Base-by-base conservation (phyloP, 495 filamentous ascomycete genomes). In the Collariella sp. region DNA sequence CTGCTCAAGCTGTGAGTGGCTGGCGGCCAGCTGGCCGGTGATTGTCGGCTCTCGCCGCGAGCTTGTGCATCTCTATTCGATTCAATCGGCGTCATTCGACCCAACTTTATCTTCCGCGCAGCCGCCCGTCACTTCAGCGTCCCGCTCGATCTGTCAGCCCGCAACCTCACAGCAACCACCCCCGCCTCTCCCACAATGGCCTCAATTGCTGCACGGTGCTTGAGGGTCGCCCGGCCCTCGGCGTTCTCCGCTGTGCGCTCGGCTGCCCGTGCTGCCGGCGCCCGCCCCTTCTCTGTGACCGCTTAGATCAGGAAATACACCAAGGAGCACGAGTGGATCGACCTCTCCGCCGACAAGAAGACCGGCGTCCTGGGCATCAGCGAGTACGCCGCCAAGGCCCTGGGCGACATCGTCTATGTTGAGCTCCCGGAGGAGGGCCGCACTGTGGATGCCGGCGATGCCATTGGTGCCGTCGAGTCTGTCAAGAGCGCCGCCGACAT, bases 401-500 rank as follows among this genome's bases (percentile, higher is more conserved):
- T 98, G 53, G 93, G 93, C 61, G 93, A 98, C 69, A 89, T 97
- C 50, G 91, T 98, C 66, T 98, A 83, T 75, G 89, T 97, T 58
- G 93, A 98, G 79, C 86, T 96, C 38, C 91, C 91, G 34, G 72
- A 78, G 48, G 70, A 70, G 41, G 83, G 79, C 52, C 72, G 80
- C 54, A 77, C 81, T 59, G 77, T 94, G 35, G 58, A 62, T 26
- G 79, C 79, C 29, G 88, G 88, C 58, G 89, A 95, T 65, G 71
- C 86, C 53, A 84, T 96, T 59, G 93, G 93, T 50, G 90, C 93
- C 42, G 91, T 98, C 56, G 93, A 98, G 78, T 95, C 89, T 10
- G 93, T 98, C 67, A 98, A 98, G 79, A 91, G 87, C 40, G 93
- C 94, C 16, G 91, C 88, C 56, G 93, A 98, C 68, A 95, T 98